phyloP scores from a whole-genome alignment of 2,329 filamentous ascomycete species.

The Penicillium sp. region DNA sequence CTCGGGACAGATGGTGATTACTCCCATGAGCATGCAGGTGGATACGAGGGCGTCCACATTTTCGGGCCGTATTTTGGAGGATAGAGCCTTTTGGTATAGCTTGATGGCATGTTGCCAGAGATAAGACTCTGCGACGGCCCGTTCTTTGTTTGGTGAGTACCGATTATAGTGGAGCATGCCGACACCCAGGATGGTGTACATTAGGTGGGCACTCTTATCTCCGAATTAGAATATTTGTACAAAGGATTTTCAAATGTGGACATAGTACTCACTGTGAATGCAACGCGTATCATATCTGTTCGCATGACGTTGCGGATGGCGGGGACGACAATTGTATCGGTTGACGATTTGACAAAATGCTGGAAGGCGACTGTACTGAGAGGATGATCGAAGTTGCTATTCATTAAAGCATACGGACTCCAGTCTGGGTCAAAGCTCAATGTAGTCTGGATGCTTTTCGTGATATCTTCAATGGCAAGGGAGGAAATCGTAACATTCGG shows the following conservation, averaged over 20 bases:
- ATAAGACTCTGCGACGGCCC: slow-evolving; percentile 25
- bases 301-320: slow-evolving; percentile 20
- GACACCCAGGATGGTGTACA: slow-evolving; percentile 33
- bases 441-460: slow-evolving; percentile 8
- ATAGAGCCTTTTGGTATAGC: slow-evolving; percentile 27
- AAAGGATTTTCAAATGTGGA: too few relatives aligned
- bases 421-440: slow-evolving; percentile 5
- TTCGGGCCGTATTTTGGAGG: slow-evolving; percentile 11
- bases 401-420: background rate
- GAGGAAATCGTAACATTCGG: slow-evolving; percentile 11
- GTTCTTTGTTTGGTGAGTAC: slow-evolving; percentile 17
- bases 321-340: slow-evolving; percentile 11
- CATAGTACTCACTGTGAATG: slow-evolving; percentile 19
- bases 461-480: slow-evolving; percentile 18
- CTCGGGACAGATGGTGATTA: slow-evolving; percentile 26
- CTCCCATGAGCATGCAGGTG: slow-evolving; percentile 32
- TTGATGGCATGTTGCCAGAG: slow-evolving; percentile 32
- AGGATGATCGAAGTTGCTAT: background rate
- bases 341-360: slow-evolving; percentile 19
- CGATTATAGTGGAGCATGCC: slow-evolving; percentile 30
- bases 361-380: slow-evolving; percentile 21
- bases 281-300: slow-evolving; percentile 27
- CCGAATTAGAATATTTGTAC: background rate
- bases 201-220: slow-evolving; percentile 27
- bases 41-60: slow-evolving; percentile 31